A percentile compares a stretch with the other conserved stretches of the same genome.
These are phyloP conservation scores for Ceratobasidium theobromae DNA, from an alignment of 1,284 basidiomycete genomes.

Conservation along the genomic window DNA sequence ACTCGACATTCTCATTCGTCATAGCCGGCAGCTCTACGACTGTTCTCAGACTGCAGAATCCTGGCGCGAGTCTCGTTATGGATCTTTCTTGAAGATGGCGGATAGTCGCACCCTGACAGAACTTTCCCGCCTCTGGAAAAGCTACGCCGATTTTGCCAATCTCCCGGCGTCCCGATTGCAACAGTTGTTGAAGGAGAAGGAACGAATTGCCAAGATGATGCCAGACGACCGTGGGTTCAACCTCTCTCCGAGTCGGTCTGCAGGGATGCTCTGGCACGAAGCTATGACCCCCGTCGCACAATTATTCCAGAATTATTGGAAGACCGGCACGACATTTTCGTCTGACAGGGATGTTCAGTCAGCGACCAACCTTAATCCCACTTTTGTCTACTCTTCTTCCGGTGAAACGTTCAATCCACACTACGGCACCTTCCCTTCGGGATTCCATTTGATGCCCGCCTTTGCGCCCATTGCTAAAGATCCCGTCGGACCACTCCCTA, in stretches of 20 bases:
- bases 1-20: neutral
- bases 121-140: neutral
- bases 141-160: neutral
- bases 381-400: neutral
- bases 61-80: neutral
- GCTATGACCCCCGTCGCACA: neutral
- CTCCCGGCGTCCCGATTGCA: neutral
- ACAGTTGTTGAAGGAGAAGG: neutral
- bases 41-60: neutral
- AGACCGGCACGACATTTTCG: neutral
- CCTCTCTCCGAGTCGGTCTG: neutral
- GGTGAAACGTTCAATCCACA: slow-evolving; percentile 15
- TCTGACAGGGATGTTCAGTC: neutral
- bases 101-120: neutral
- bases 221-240: neutral
- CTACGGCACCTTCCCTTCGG: slow-evolving; percentile 9
- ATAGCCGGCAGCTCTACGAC: neutral
- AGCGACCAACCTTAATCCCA: slow-evolving; percentile 15
- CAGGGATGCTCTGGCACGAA: slow-evolving; percentile 5
- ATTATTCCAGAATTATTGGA: slow-evolving; percentile 10
- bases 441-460: slow-evolving; percentile 10
- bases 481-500: neutral
- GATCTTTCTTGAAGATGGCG: neutral
- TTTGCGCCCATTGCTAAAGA: neutral
- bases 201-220: neutral